phyloP scores from a whole-genome alignment of 805 yeast species.

The Brettanomyces sp. region DNA sequence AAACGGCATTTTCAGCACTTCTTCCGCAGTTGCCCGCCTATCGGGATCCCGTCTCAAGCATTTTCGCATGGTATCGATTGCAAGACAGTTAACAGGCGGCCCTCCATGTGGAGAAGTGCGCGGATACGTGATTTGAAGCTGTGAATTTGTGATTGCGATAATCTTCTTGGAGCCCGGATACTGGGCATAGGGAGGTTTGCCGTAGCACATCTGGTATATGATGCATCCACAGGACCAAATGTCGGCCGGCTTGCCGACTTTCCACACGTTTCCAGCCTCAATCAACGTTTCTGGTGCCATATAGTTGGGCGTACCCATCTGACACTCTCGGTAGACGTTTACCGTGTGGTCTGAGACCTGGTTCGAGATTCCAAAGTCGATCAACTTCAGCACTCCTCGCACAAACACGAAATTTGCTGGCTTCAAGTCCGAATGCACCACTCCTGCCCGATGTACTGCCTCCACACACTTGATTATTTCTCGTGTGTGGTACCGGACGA shows the following conservation, averaged over 20 bases:
- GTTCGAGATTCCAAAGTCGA: conserved; percentile 95
- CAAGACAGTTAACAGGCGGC: conserved; percentile 22
- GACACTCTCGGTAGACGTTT: conserved; percentile 81
- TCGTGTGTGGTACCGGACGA: conserved; percentile 68
- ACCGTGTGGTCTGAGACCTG: conserved; percentile 89
- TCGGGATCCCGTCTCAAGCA: conserved; percentile 68
- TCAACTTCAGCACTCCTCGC: conserved; percentile 73
- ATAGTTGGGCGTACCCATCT: conserved; percentile 91
- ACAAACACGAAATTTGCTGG: conserved; percentile 73
- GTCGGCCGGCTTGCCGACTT: conserved; percentile 91
- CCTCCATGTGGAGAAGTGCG: conserved; percentile 21
- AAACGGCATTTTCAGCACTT: conserved; percentile 54
- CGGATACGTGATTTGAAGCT: conserved; percentile 61
- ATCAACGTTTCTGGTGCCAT: conserved; percentile 96
- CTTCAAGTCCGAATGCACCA: conserved; percentile 47
- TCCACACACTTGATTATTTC: conserved; percentile 76
- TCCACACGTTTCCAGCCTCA: conserved; percentile 46
- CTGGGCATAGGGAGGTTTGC: conserved; percentile 80
- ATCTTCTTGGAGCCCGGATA: conserved; percentile 70
- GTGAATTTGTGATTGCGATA: conserved; percentile 80
- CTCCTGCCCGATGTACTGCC: conserved; percentile 80
- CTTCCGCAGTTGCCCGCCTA: conserved; percentile 53
- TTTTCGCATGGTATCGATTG: conserved; percentile 58
- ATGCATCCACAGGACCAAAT: conserved; percentile 98
- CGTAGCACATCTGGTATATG: conserved; percentile 90